Conservation (phyloP, 176 grass and related monocot species). For the maize (Zea mays) region DNA sequence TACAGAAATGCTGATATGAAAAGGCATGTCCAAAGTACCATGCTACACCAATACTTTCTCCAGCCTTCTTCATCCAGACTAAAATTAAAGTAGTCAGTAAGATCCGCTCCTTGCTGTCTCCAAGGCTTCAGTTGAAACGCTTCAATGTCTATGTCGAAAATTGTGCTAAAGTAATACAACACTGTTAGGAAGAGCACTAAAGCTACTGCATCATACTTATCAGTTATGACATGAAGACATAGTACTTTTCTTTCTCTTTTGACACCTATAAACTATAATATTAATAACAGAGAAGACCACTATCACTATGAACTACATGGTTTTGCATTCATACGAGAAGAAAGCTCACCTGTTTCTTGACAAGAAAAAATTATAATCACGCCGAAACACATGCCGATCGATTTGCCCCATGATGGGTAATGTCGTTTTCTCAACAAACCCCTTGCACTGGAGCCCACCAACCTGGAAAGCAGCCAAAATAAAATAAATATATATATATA, state of each 20-base stretch:
- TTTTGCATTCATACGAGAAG: conserved; percentile 13
- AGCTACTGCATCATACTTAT: conserved; percentile 21
- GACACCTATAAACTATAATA: not conserved
- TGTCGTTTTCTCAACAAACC: conserved; percentile 33
- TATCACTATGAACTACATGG: conserved; percentile 6
- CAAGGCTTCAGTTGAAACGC: conserved; percentile 78
- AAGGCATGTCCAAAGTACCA: conserved; percentile 53
- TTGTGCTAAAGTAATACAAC: conserved; percentile 39
- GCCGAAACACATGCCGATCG: conserved; percentile 43
- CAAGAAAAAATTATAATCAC: conserved; percentile 56
- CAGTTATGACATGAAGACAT: not conserved
- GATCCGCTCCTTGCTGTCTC: conserved; percentile 60
- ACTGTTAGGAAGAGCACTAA: conserved; percentile 21
- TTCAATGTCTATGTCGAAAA: conserved; percentile 59
- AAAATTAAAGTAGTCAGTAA: conserved; percentile 78
- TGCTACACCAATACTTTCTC: conserved; percentile 64
- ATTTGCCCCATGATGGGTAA: conserved; percentile 33
- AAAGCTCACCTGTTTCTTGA: conserved; percentile 65
- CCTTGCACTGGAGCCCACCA: conserved; percentile 41
- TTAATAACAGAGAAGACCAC: not conserved
- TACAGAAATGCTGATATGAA: conserved; percentile 11
- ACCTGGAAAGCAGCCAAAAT: conserved; percentile 28
- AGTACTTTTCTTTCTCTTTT: not conserved
- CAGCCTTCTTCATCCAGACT: conserved; percentile 77
- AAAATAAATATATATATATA: not conserved